A percentile compares a stretch with the other conserved stretches of the same genome.
phyloP scores from a whole-genome alignment of 129 eudicot genomes.

The Gnaphalium uliginosum region DNA sequence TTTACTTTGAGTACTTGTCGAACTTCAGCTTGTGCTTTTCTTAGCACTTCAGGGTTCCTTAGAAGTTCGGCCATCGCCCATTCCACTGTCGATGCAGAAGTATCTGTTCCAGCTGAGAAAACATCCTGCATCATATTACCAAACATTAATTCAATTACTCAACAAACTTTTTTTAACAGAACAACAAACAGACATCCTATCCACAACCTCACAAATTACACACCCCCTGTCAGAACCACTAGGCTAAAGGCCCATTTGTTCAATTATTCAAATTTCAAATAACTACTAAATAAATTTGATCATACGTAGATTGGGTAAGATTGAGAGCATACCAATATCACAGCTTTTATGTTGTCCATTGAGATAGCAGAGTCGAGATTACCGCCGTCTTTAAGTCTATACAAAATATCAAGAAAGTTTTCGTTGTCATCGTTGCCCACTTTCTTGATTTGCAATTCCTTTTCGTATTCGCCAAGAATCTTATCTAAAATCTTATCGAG shows the following conservation, averaged over 20 bases:
- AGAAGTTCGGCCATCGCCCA: slow-evolving; percentile 14
- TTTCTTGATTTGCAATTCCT: background rate
- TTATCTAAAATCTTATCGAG: background rate
- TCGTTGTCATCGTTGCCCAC: background rate
- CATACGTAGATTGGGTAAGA: background rate
- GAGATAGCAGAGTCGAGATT: background rate
- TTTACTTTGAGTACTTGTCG: slow-evolving; percentile 22
- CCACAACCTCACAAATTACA: no score
- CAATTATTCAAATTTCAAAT: background rate
- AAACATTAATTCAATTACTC: background rate
- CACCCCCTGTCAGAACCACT: no score
- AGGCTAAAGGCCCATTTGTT: background rate
- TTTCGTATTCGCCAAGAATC: background rate
- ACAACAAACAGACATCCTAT: no score
- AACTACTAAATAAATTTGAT: background rate
- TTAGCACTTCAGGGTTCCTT: slow-evolving; percentile 20
- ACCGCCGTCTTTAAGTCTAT: slow-evolving; percentile 2
- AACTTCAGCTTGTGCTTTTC: slow-evolving; percentile 21
- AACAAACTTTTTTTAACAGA: no score
- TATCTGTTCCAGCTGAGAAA: slow-evolving; percentile 17
- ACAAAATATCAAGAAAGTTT: slow-evolving; percentile 9
- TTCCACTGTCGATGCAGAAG: slow-evolving; percentile 16
- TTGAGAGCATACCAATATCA: background rate
- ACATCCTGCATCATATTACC: background rate
- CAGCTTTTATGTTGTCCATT: slow-evolving; percentile 6